phyloP scores from a whole-genome alignment of 2,329 filamentous ascomycete species.

The Monosporascus sp. region DNA sequence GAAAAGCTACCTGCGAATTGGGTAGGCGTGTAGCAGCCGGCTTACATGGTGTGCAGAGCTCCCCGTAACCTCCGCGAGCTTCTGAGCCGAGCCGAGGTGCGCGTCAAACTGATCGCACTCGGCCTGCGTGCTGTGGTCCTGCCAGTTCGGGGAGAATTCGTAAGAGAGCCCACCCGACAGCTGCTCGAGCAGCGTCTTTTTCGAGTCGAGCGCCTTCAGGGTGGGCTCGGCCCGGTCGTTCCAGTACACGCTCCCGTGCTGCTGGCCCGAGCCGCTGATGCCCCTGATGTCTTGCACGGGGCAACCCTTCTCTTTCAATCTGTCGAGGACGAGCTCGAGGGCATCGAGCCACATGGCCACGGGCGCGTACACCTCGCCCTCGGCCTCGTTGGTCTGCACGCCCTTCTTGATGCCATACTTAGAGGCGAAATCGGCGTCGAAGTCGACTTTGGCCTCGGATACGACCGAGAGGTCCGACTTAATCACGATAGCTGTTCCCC shows the following conservation, averaged over 20 bases:
- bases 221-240: slow-evolving; percentile 60
- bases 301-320: slow-evolving; percentile 63
- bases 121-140: slow-evolving; percentile 88
- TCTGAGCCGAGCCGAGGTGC: slow-evolving; percentile 58
- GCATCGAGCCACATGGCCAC: slow-evolving; percentile 94
- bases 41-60: slow-evolving; percentile 91
- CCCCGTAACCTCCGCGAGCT: slow-evolving; percentile 74
- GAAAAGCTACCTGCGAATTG: not conserved
- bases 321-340: slow-evolving; percentile 74
- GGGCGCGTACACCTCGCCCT: slow-evolving; percentile 87
- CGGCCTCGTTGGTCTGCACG: slow-evolving; percentile 73
- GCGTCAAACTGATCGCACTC: slow-evolving; percentile 88
- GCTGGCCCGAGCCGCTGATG: slow-evolving; percentile 88
- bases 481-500: slow-evolving; percentile 67
- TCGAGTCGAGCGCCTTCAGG: slow-evolving; percentile 55
- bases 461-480: slow-evolving; percentile 75
- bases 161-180: slow-evolving; percentile 71
- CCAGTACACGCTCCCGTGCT: slow-evolving; percentile 98
- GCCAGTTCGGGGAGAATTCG: slow-evolving; percentile 92
- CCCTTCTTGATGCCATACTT: slow-evolving; percentile 83
- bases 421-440: slow-evolving; percentile 72
- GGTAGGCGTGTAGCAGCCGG: slow-evolving; percentile 5
- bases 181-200: slow-evolving; percentile 65
- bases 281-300: slow-evolving; percentile 73
- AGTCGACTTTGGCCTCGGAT: slow-evolving; percentile 87